Evolutionary conservation across 2,329 filamentous ascomycete genomes (phyloP), one percentile per base, ranked within the genome.

Genomic region (Ceratocystis lukuohia): DNA sequence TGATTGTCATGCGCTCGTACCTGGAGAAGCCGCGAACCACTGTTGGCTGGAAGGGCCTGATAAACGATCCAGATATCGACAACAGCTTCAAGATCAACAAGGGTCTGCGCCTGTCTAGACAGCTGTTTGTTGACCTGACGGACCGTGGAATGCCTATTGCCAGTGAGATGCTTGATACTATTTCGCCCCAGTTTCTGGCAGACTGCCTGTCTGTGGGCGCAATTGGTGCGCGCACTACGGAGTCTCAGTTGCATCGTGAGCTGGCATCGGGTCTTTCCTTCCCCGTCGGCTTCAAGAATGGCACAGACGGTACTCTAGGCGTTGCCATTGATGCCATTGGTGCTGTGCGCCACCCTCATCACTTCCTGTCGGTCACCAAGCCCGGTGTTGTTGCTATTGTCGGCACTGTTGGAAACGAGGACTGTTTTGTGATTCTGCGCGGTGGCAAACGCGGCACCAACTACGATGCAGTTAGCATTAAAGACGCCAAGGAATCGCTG

Each of bases 21-120:
- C 85, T 99, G 68, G 94, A 99, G 82, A 99, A 99, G 82, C 94
- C 94, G 25, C 87, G 94, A 70, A 99, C 94, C 33, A 99, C 94
- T 0, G 91, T 99, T 33, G 94, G 94, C 71, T 99, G 94, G 94
- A 99, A 99, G 80, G 94, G 94, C 62, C 80, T 99, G 72, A 96
- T 99, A 80, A 97, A 99, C 76, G 94, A 99, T 77, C 94, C 94
- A 1, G 93, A 97, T 74, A 96, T 99, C 74, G 92, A 97, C 77
- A 93, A 96, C 76, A 94, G 88, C 77, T 97, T 96, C 88, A 87
- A 96, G 79, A 97, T 99, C 80, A 97, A 97, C 82, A 97, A 97
- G 82, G 94, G 94, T 22, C 78, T 99, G 73, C 86, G 89, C 63
- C 80, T 91, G 66, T 89, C 91, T 66, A 84, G 94, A 71, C 87